Percentiles rank a stretch among this genome's conserved stretches.
Conservation (phyloP, 192 early-diverging fungal species). For the Diversispora eburnea region DNA sequence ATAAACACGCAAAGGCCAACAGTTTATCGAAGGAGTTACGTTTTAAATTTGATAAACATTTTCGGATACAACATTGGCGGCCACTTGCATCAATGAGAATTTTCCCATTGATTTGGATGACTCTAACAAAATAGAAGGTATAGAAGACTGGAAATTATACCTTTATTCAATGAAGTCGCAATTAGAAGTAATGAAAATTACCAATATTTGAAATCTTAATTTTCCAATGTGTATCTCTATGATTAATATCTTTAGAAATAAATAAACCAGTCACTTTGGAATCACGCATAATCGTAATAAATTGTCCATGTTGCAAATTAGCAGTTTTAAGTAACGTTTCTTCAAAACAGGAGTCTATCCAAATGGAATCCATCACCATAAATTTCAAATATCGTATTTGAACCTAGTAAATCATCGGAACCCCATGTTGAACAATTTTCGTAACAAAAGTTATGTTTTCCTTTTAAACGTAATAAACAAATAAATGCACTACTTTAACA, state of each 20-base stretch:
- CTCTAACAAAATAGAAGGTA: neutral
- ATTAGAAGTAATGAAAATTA: neutral
- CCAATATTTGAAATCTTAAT: conserved; percentile 16
- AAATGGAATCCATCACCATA: conserved; percentile 28
- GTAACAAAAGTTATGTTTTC: conserved; percentile 22
- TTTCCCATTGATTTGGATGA: conserved; percentile 1
- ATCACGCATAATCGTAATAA: conserved; percentile 18
- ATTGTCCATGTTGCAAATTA: neutral
- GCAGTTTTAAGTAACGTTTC: conserved; percentile 22
- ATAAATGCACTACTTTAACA: neutral
- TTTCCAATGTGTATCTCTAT: conserved; percentile 12
- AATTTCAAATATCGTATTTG: neutral
- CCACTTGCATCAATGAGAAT: conserved; percentile 25
- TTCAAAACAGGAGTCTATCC: conserved; percentile 12
- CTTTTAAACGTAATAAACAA: neutral
- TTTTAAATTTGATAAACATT: conserved; percentile 5
- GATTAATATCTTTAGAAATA: neutral
- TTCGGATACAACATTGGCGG: conserved; percentile 22
- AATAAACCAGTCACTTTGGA: conserved; percentile 1
- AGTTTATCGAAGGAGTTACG: conserved; percentile 13
- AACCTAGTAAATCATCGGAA: conserved; percentile 9
- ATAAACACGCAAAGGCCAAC: conserved; percentile 20
- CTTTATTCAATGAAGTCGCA: no score
- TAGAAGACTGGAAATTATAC: neutral
- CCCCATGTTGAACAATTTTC: conserved; percentile 20